phyloP scores from a whole-genome alignment of 257 asterid genomes.

The Asclepias syriaca region DNA sequence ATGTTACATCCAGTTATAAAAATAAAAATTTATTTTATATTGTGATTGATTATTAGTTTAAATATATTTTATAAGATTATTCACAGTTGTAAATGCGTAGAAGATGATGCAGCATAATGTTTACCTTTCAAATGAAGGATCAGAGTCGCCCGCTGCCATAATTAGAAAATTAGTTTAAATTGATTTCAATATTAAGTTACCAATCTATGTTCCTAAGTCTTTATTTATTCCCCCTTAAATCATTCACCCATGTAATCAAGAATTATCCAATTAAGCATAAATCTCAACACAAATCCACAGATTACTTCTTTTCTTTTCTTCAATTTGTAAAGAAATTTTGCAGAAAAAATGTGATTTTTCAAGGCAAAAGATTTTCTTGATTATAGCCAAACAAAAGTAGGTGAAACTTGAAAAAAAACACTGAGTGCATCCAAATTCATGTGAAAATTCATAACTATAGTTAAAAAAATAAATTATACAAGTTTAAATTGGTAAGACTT shows the following conservation, averaged over 20 bases:
- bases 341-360: no score
- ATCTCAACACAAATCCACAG: not conserved
- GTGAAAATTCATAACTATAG: no score
- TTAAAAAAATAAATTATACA: no score
- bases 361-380: no score
- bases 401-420: not conserved
- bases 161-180: not conserved
- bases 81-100: slow-evolving; percentile 1
- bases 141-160: not conserved
- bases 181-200: not conserved
- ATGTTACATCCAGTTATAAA: no score
- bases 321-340: no score
- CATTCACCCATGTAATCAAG: not conserved
- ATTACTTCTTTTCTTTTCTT: not conserved
- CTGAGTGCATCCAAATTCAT: not conserved
- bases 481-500: no score
- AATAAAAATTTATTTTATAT: no score
- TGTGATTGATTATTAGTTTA: no score
- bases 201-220: not conserved
- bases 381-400: not conserved
- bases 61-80: no score
- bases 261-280: not conserved
- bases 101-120: not conserved
- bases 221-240: not conserved
- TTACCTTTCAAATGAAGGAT: not conserved